Percentiles rank a stretch among this genome's conserved stretches.
These are phyloP conservation scores for Lactarius pseudohatsudake DNA, from an alignment of 768 basidiomycete genomes.

Conservation along the genomic window DNA sequence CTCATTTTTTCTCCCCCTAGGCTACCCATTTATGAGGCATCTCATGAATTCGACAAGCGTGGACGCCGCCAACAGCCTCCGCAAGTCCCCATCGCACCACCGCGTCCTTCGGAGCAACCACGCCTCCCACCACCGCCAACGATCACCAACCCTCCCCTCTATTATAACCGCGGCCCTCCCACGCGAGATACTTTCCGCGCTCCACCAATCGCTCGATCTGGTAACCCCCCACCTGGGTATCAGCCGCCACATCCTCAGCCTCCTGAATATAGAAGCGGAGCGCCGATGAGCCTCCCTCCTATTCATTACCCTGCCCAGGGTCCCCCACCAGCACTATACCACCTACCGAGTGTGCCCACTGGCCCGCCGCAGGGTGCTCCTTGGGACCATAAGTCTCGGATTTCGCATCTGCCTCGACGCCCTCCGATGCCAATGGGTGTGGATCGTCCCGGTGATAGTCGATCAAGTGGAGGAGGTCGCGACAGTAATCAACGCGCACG, in stretches of 20 bases:
- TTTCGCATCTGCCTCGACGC: conserved; percentile 27
- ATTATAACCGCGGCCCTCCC: conserved; percentile 21
- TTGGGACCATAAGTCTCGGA: conserved; percentile 22
- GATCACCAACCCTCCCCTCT: conserved; percentile 17
- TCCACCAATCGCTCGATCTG: conserved; percentile 30
- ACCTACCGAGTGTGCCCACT: conserved; percentile 4
- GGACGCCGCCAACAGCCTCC: conserved; percentile 49
- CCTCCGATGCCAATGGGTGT: conserved; percentile 30
- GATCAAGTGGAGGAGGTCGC: conserved; percentile 19
- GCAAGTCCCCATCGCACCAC: conserved; percentile 30
- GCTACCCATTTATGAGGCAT: conserved; percentile 74
- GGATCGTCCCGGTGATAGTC: conserved; percentile 16
- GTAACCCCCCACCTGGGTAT: conserved; percentile 32
- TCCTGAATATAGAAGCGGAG: conserved; percentile 15
- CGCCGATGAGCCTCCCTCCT: conserved; percentile 24
- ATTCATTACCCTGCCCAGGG: conserved; percentile 27
- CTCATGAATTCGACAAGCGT: conserved; percentile 79
- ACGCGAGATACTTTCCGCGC: conserved; percentile 25
- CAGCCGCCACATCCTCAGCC: conserved; percentile 14
- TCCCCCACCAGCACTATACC: conserved; percentile 26
- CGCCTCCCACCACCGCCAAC: conserved; percentile 33
- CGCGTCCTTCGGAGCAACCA: conserved; percentile 25
- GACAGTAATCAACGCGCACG: conserved; percentile 27
- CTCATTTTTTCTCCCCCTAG: conserved; percentile 38
- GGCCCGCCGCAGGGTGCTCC: conserved; percentile 7